Evolutionary conservation across 2,329 filamentous ascomycete genomes (phyloP).

Genomic region (Fusarium sp.): DNA sequence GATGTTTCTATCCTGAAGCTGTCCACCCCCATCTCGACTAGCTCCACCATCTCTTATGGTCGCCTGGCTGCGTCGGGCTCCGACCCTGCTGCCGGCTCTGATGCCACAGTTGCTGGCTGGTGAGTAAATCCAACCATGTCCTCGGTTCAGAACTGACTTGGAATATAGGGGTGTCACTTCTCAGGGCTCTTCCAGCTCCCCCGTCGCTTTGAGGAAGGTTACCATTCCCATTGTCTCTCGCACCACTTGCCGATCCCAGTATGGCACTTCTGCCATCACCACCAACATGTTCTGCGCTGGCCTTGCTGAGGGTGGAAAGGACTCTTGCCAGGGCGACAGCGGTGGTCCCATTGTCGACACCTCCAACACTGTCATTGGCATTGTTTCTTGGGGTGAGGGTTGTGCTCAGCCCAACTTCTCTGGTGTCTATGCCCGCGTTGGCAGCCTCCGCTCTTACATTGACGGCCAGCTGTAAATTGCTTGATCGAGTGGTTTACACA

Average conservation of each 20-base stretch:
- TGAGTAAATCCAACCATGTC: slow-evolving; percentile 13
- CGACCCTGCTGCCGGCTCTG: slow-evolving; percentile 41
- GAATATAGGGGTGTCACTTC: slow-evolving; percentile 37
- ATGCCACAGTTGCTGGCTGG: slow-evolving; percentile 45
- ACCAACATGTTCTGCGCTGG: slow-evolving; percentile 51
- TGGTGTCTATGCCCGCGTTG: slow-evolving; percentile 48
- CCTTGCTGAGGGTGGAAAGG: slow-evolving; percentile 42
- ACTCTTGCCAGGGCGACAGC: slow-evolving; percentile 50
- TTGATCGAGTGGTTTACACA: background rate
- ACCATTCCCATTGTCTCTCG: slow-evolving; percentile 47
- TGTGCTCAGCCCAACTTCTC: slow-evolving; percentile 42
- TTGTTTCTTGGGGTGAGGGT: slow-evolving; percentile 49
- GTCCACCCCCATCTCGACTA: slow-evolving; percentile 38
- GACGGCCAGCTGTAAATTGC: slow-evolving; percentile 31
- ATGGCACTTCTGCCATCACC: slow-evolving; percentile 42
- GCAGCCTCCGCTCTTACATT: slow-evolving; percentile 43
- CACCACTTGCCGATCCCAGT: slow-evolving; percentile 40
- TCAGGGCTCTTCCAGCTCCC: slow-evolving; percentile 19
- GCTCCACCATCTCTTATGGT: slow-evolving; percentile 43
- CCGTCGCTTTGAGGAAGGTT: slow-evolving; percentile 47
- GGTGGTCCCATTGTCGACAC: slow-evolving; percentile 48
- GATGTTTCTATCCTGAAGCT: slow-evolving; percentile 49
- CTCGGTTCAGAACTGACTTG: background rate
- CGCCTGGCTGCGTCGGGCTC: slow-evolving; percentile 39
- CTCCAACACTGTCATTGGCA: slow-evolving; percentile 40